Percentiles rank a stretch among this genome's conserved stretches.
These are phyloP conservation scores for Colletotrichum incanum DNA, from an alignment of 2,329 filamentous ascomycete species.

Conservation along the genomic window DNA sequence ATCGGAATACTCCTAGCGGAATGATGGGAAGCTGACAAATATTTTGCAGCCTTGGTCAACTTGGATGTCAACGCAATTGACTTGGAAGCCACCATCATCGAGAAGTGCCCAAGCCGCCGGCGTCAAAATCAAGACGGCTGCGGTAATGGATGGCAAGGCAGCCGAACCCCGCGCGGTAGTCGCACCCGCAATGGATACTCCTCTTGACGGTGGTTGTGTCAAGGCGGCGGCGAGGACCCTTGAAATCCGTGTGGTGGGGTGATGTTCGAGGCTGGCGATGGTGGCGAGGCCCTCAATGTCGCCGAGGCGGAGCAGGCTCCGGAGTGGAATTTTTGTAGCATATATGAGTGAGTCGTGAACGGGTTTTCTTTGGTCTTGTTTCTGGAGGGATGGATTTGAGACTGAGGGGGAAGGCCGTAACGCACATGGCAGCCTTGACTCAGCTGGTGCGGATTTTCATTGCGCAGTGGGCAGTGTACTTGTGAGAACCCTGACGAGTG, in stretches of 20 bases:
- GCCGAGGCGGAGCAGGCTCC: slow-evolving; percentile 5
- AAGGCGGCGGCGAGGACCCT: neutral
- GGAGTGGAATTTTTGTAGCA: neutral
- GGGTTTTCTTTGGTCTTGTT: neutral
- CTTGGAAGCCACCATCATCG: neutral
- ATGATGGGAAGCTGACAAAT: neutral
- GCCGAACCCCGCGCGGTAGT: neutral
- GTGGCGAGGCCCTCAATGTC: neutral
- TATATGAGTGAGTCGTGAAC: neutral
- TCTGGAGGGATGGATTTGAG: neutral
- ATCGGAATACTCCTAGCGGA: neutral
- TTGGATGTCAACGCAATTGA: neutral
- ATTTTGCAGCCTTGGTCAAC: neutral
- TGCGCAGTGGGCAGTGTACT: neutral
- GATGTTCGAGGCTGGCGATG: slow-evolving; percentile 5
- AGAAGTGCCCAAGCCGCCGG: neutral
- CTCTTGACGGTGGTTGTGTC: neutral
- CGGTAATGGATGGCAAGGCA: neutral
- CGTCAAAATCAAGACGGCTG: neutral
- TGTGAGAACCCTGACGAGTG: neutral
- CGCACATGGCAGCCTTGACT: neutral
- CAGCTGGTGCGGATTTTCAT: neutral
- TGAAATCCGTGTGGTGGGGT: neutral
- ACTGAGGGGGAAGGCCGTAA: neutral
- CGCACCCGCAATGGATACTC: slow-evolving; percentile 3